Evolutionary conservation across 2,329 filamentous ascomycete genomes (phyloP), one percentile per base, ranked within the genome.

Genomic region (Mycogone perniciosa): DNA sequence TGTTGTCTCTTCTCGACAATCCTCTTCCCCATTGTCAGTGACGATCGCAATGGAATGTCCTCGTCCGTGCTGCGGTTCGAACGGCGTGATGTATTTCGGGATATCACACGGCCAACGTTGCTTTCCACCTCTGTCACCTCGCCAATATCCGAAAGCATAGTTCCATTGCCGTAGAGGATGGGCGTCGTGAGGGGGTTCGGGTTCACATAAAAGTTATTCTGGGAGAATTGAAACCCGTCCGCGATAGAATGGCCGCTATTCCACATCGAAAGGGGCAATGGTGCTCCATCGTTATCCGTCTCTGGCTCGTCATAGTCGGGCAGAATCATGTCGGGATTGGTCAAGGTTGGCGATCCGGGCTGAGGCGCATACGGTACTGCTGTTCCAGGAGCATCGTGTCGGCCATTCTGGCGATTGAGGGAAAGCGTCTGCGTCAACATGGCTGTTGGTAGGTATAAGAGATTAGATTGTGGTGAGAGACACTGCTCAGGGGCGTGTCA

Each of bases 271-370:
- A 80, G 61, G 31, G 74, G 70, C 60, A 77, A 74, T 54, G 76
- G 75, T 52, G 77, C 71, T 62, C 70, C 68, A 61, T 73, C 63
- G 65, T 80, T 70, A 63, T 76, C 71, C 64, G 76, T 73, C 63
- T 78, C 69, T 65, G 79, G 64, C 66, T 76, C 77, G 57, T 82
- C 80, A 62, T 85, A 83, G 64, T 86, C 84, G 54, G 91, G 91
- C 47, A 96, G 74, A 61, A 96, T 95, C 89, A 96, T 91, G 67
- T 95, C 91, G 47, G 90, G 89, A 67, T 96, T 95, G 50, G 89
- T 95, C 62, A 96, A 74, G 2, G 91, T 95, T 43, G 91, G 91
- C 53, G 89, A 95, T 9, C 82, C 82, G 56, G 86, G 84, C 52
- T 76, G 69, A 41, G 75, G 64, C 13, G 72, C 67, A 59, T 78